These are phyloP conservation scores for Chaetomium sp. DNA, from an alignment of 2,329 filamentous ascomycete genomes.

Conservation along the genomic window DNA sequence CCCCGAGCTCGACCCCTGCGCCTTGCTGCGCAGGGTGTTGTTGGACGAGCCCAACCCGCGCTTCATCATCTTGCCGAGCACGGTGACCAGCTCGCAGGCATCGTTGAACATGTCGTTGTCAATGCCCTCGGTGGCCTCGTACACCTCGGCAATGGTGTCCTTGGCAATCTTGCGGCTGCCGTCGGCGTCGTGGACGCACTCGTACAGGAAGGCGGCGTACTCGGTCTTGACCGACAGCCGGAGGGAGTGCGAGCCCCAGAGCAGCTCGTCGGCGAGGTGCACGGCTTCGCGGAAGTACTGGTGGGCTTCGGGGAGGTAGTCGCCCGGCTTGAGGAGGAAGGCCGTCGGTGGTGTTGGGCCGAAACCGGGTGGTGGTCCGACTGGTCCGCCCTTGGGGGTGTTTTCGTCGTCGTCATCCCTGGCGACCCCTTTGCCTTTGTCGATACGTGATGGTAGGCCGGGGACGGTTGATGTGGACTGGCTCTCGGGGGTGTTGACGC, in stretches of 20 bases:
- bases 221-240: conserved; percentile 87
- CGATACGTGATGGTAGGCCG: conserved; percentile 30
- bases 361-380: conserved; percentile 52
- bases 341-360: conserved; percentile 49
- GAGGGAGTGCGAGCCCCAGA: conserved; percentile 85
- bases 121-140: conserved; percentile 85
- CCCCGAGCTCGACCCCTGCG: conserved; percentile 27
- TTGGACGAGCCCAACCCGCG: conserved; percentile 47
- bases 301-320: conserved; percentile 79
- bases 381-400: conserved; percentile 49
- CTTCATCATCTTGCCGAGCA: conserved; percentile 84
- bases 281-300: conserved; percentile 75
- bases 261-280: conserved; percentile 62
- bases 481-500: conserved; percentile 43
- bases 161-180: conserved; percentile 71
- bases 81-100: conserved; percentile 78
- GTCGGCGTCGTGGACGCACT: conserved; percentile 78
- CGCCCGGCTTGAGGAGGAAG: conserved; percentile 69
- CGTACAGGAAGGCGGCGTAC: conserved; percentile 87
- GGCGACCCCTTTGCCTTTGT: conserved; percentile 47
- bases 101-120: conserved; percentile 94
- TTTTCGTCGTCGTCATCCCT: conserved; percentile 37
- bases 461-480: conserved; percentile 29
- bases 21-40: conserved; percentile 31
- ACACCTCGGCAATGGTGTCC: conserved; percentile 81